Base-by-base conservation (phyloP, 495 filamentous ascomycete species). In the Aspergillus wentii region DNA sequence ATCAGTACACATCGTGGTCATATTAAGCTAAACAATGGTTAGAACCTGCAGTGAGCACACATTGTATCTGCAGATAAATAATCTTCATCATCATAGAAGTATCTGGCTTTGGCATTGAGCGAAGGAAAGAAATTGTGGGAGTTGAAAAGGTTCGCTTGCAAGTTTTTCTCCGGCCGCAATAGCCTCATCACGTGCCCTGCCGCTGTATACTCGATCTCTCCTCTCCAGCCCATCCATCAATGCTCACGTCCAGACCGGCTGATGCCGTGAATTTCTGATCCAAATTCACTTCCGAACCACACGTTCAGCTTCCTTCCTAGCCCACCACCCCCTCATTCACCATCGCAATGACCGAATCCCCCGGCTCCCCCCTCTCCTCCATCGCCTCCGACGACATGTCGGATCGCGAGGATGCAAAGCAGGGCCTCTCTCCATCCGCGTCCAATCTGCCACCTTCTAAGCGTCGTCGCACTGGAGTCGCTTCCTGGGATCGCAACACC, bases 391-490 rank as follows among this genome's bases (percentile, higher is more conserved):
- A 66, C 33, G 68, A 74, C 8, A 60, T 71, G 41, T 70, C 62
- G 32, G 64, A 68, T 33, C 62, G 56, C 49, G 72, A 76, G 42
- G 69, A 73, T 26, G 41, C 64, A 40, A 72, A 70, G 53, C 61
- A 59, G 19, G 65, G 60, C 48, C 51, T 61, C 54, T 69, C 68
- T 1, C 61, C 66, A 14, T 57, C 66, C 35, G 48, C 51, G 25
- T 46, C 64, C 14, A 68, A 61, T 44, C 60, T 75, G 59, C 72
- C 70, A 19, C 69, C 72, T 9, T 66, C 69, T 11, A 76, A 76
- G 41, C 69, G 72, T 11, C 70, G 70, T 25, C 68, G 71, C 31
- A 69, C 66, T 13, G 69, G 68, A n/a, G 51, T 62, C 34, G 57
- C 63, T n/a, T 62, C 61, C 17, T 73, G 68, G 59, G 68, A 74